Evolutionary conservation across 176 grass and related monocot genomes (phyloP).

Genomic region (Bothriochloa decipiens): DNA sequence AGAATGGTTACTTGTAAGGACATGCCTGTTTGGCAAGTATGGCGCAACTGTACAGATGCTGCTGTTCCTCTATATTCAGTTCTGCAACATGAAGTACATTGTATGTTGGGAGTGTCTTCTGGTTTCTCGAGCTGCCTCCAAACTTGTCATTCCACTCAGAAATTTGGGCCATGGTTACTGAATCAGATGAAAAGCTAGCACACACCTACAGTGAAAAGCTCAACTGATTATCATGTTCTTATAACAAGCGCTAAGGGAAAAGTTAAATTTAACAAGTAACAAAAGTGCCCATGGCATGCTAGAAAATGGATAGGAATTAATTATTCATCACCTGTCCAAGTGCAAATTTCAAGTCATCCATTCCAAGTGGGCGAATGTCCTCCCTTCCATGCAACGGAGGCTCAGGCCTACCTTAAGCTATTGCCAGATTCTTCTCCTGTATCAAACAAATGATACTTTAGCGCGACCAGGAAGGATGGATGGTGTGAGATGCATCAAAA

Average conservation of each 20-base stretch:
- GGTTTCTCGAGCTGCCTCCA: constrained; percentile 62
- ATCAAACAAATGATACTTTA: constrained; percentile 22
- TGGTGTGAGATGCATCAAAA: neutral
- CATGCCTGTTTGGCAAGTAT: constrained; percentile 7
- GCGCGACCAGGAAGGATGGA: neutral
- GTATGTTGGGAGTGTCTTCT: constrained; percentile 43
- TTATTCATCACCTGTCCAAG: constrained; percentile 53
- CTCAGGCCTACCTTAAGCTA: constrained; percentile 53
- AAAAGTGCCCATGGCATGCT: neutral
- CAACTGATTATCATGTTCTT: constrained; percentile 7
- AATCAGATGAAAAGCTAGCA: constrained; percentile 68
- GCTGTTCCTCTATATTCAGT: constrained; percentile 3
- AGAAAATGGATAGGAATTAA: neutral
- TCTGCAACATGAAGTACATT: constrained; percentile 66
- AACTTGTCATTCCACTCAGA: constrained; percentile 67
- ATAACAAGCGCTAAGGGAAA: constrained; percentile 16
- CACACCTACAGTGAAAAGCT: constrained; percentile 55
- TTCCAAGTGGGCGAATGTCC: constrained; percentile 57
- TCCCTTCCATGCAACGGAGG: constrained; percentile 50
- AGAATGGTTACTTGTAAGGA: neutral
- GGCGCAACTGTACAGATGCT: constrained; percentile 35
- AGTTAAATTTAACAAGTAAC: neutral
- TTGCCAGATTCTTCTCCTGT: constrained; percentile 55
- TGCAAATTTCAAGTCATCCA: constrained; percentile 76
- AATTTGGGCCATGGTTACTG: constrained; percentile 56